Percentiles rank a stretch among this genome's conserved stretches.
These are phyloP conservation scores for Alternaria viburni DNA, from an alignment of 2,329 filamentous ascomycete genomes.

Conservation along the genomic window DNA sequence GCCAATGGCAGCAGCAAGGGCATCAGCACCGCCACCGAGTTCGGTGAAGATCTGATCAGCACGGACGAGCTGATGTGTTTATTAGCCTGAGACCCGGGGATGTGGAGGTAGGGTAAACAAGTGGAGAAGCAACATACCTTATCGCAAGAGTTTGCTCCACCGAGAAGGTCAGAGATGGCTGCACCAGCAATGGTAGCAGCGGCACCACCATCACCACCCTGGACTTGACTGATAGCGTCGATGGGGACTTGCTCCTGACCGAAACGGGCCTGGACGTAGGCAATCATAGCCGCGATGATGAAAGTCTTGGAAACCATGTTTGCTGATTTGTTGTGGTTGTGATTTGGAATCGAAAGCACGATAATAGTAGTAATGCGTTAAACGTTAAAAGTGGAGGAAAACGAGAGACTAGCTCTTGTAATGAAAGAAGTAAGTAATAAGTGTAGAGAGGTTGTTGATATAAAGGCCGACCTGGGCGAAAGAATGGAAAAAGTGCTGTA, in stretches of 20 bases:
- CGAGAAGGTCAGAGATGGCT: slow-evolving; percentile 68
- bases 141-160: slow-evolving; percentile 68
- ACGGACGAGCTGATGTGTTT: slow-evolving; percentile 59
- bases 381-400: slow-evolving; percentile 4
- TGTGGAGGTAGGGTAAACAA: background rate
- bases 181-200: slow-evolving; percentile 69
- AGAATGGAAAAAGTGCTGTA: slow-evolving; percentile 28
- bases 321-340: slow-evolving; percentile 9
- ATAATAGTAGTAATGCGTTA: slow-evolving; percentile 1
- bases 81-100: background rate
- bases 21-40: slow-evolving; percentile 65
- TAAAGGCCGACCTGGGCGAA: slow-evolving; percentile 42
- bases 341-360: background rate
- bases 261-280: slow-evolving; percentile 58
- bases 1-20: slow-evolving; percentile 66
- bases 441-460: background rate
- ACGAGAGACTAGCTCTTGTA: slow-evolving; percentile 46
- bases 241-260: slow-evolving; percentile 68
- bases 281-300: slow-evolving; percentile 39
- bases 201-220: slow-evolving; percentile 63
- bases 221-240: slow-evolving; percentile 60
- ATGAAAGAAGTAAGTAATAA: slow-evolving; percentile 14
- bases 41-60: slow-evolving; percentile 69
- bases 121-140: slow-evolving; percentile 53
- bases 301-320: slow-evolving; percentile 45